Base-by-base conservation (phyloP, 169 alveolate species). In the Cryptosporidium felis region DNA sequence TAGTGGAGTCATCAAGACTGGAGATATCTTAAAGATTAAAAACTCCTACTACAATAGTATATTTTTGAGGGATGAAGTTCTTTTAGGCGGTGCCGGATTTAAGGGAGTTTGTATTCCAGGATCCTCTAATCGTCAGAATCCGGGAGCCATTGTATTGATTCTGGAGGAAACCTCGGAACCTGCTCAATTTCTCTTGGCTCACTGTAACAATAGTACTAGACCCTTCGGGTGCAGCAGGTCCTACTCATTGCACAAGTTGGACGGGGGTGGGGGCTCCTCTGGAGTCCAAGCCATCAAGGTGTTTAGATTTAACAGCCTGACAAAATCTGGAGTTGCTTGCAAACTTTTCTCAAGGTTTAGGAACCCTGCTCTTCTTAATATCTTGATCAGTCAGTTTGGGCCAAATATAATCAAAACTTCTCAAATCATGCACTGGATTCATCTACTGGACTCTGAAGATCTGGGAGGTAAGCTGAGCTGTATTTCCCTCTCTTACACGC, bases 161-260 rank as follows among this genome's bases (percentile, higher is more conserved):
- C 56, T 74, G 34, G 85, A 74, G 23, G 85, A 74, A 21, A 58
- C 74, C 18, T 74, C 85, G 0, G 85, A 74, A 21, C 26, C 66
- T 32, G 85, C 60, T 4, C 85, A 74, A 26, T 53, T 51, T 18
- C 28, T 74, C n/a, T 36, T 74, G 26, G 41, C 34, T 36, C 66
- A 74, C 34, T 51, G 85, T 1, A 53, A 40, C 23, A 23, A 58
- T 4, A 53, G 74, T 42, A 66, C 12, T 49, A 74, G 36, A 30
- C 41, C 56, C 26, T 49, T 38, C 21, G 59, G 59, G 12, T 74
- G 45, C 23, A 74, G 28, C 59, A 47, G 59, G 16, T 74, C 85
- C 5, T 74, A 74, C 34, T 21, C 67, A 1, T 40, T 74, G 16
- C 38, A 21, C 12, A 74, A 74, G 40, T 38, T 46, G n/a, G 81